Base-by-base conservation (phyloP, 148 eudicot species). In the Fagopyrum esculentum region DNA sequence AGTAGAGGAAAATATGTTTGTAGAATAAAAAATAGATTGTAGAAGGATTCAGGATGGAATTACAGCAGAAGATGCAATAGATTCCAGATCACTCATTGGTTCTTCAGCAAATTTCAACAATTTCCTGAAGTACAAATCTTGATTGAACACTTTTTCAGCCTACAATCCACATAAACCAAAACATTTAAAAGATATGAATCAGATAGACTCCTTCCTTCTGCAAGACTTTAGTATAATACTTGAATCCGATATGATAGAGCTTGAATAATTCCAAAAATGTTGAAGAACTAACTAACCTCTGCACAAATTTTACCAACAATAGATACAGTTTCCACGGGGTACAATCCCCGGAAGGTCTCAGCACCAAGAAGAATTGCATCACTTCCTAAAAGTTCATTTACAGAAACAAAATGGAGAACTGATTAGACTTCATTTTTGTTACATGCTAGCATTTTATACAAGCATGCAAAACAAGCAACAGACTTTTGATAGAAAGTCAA, bases 361-460 rank as follows among this genome's bases (percentile, higher is more conserved):
- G 98, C 98, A 66, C 98, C 98, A 75, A 94, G 96, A 82, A 94
- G 96, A 83, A 91, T 94, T n/a, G 96, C 93, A 87, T 94, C 98
- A 81, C 86, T 90, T 80, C 97, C 98, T 94, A 83, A 76, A 84
- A 74, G 54, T 19, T 7, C 66, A 55, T 74, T 30, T 40, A 54
- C 45, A 30, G 45, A 29, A 30, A 29, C 43, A 63, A 29, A 29
- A 63, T 63, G 69, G 44, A 66, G 47, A 66, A 16, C 47, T 35
- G 6, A 12, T 66, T 16, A 66, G 47, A 40, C 44, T 60, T 60
- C 40, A 0, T 26, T 22, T 19, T 19, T 60, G 43, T 26, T 0
- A 60, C 15, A 9, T 26, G 8, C 66, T 8, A 26, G 40, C 7
- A 60, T 8, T 22, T 60, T 19, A 60, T 12, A 60, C 66, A 11